A percentile compares a stretch with the other conserved stretches of the same genome.
Evolutionary conservation across 2,329 filamentous ascomycete genomes (phyloP).

Genomic region (Didymella glomerata): DNA sequence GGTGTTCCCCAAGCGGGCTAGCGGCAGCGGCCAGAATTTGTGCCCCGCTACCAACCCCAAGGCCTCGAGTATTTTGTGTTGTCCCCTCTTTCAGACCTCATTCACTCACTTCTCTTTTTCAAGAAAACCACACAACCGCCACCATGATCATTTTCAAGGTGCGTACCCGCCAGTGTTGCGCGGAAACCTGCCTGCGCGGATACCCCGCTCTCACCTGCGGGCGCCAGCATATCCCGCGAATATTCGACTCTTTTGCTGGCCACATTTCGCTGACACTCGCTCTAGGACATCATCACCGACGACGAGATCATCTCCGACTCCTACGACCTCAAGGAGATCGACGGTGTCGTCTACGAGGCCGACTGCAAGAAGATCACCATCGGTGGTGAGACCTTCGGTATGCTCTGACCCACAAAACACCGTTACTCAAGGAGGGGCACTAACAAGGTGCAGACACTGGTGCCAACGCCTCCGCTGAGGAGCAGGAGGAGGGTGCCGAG

Average conservation of each 20-base stretch:
- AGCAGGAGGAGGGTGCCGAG: conserved; percentile 77
- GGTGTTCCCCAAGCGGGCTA: conserved; percentile 14
- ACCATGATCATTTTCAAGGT: conserved; percentile 69
- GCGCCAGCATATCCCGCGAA: conserved; percentile 26
- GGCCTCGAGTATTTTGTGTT: conserved; percentile 5
- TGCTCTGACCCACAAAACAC: conserved; percentile 6
- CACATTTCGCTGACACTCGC: conserved; percentile 25
- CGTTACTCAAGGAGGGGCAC: conserved; percentile 4
- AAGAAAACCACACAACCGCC: conserved; percentile 30
- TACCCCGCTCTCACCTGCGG: conserved; percentile 37
- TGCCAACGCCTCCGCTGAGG: conserved; percentile 97
- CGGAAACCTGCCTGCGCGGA: conserved; percentile 34
- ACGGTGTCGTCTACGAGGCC: conserved; percentile 84
- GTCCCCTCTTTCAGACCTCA: conserved; percentile 18
- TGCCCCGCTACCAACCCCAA: conserved; percentile 23
- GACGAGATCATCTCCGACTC: conserved; percentile 99
- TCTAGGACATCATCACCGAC: conserved; percentile 83
- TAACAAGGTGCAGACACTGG: conserved; percentile 71
- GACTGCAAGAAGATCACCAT: conserved; percentile 90
- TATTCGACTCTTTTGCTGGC: conserved; percentile 9
- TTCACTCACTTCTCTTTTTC: conserved; percentile 24
- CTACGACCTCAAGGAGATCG: conserved; percentile 81
- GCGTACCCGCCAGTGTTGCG: conserved; percentile 27
- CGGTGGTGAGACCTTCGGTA: conserved; percentile 76
- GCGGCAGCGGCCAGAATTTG: conserved; percentile 7